Evolutionary conservation across 2,329 filamentous ascomycete species (phyloP).

Genomic region (Nemania bipapillata): DNA sequence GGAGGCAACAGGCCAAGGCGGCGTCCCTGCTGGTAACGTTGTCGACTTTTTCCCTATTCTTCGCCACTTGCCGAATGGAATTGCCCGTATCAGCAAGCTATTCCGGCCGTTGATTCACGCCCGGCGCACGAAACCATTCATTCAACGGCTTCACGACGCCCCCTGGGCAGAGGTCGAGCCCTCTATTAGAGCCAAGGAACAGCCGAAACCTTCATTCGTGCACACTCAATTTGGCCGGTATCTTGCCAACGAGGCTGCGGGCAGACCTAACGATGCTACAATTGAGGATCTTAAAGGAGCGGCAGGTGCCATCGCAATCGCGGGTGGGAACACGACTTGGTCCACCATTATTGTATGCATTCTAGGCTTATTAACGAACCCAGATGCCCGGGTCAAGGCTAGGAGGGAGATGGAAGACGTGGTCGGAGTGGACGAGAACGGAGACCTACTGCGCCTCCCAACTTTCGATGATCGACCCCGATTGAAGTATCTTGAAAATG

Average conservation of each 20-base stretch:
- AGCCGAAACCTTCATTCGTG: slow-evolving; percentile 30
- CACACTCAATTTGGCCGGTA: slow-evolving; percentile 31
- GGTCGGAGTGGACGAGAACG: slow-evolving; percentile 47
- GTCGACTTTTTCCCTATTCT: slow-evolving; percentile 35
- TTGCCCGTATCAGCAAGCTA: slow-evolving; percentile 24
- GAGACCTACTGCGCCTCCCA: slow-evolving; percentile 48
- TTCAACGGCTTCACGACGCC: slow-evolving; percentile 31
- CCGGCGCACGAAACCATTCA: slow-evolving; percentile 24
- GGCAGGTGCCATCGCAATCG: slow-evolving; percentile 37
- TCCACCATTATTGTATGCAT: slow-evolving; percentile 53
- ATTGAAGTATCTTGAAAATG: slow-evolving; percentile 55
- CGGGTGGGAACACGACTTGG: slow-evolving; percentile 50
- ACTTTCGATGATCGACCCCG: slow-evolving; percentile 49
- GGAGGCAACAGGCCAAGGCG: slow-evolving; percentile 35
- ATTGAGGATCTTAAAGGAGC: slow-evolving; percentile 36
- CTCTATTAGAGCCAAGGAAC: slow-evolving; percentile 22
- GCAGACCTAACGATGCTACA: slow-evolving; percentile 31
- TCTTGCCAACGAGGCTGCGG: slow-evolving; percentile 25
- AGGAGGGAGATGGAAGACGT: slow-evolving; percentile 53
- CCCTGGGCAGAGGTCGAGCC: slow-evolving; percentile 33
- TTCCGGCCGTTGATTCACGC: slow-evolving; percentile 28
- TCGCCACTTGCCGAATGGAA: slow-evolving; percentile 21
- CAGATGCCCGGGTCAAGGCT: slow-evolving; percentile 52
- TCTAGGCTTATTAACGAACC: slow-evolving; percentile 56
- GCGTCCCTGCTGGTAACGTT: slow-evolving; percentile 29